Evolutionary conservation across 495 filamentous ascomycete genomes (phyloP).

Genomic region (Aspergillus incahuasiensis): DNA sequence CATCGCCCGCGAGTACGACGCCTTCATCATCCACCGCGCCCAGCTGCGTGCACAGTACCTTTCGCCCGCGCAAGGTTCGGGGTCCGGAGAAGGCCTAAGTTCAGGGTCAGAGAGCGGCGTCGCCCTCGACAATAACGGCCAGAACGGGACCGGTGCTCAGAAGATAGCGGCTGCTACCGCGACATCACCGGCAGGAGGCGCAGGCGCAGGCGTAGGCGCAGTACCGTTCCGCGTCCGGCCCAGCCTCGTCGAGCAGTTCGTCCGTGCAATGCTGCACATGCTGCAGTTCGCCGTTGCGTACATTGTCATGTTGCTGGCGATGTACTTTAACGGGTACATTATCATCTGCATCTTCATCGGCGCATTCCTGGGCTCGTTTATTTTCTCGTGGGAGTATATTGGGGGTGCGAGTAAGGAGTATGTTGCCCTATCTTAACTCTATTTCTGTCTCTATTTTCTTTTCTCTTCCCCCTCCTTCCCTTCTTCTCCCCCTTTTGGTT

Average conservation of each 20-base stretch:
- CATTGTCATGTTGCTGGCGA: slow-evolving; percentile 65
- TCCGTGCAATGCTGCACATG: slow-evolving; percentile 61
- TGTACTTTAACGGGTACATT: slow-evolving; percentile 64
- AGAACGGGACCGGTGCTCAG: not conserved
- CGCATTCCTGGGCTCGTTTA: slow-evolving; percentile 54
- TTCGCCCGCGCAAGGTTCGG: not conserved
- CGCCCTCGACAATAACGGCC: not conserved
- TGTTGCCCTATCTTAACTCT: slow-evolving; percentile 5
- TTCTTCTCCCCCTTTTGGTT: too few species aligned
- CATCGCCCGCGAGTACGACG: slow-evolving; percentile 55
- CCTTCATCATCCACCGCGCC: slow-evolving; percentile 46
- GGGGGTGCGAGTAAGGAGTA: slow-evolving; percentile 12
- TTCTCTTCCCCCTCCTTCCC: too few species aligned
- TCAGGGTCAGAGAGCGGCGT: not conserved
- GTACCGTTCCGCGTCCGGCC: slow-evolving; percentile 37
- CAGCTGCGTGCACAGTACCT: slow-evolving; percentile 17
- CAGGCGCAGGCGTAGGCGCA: not conserved
- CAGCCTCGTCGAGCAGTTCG: slow-evolving; percentile 49
- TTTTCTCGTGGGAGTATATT: slow-evolving; percentile 54
- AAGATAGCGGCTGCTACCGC: not conserved
- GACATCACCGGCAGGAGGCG: not conserved
- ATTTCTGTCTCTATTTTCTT: too few species aligned
- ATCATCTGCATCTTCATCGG: slow-evolving; percentile 61
- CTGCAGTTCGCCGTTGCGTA: slow-evolving; percentile 67
- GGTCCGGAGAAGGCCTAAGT: not conserved